A percentile compares a stretch with the other conserved stretches of the same genome.
These are phyloP conservation scores for Lobosporangium transversale DNA, from an alignment of 192 early-diverging fungal species.

Conservation along the genomic window DNA sequence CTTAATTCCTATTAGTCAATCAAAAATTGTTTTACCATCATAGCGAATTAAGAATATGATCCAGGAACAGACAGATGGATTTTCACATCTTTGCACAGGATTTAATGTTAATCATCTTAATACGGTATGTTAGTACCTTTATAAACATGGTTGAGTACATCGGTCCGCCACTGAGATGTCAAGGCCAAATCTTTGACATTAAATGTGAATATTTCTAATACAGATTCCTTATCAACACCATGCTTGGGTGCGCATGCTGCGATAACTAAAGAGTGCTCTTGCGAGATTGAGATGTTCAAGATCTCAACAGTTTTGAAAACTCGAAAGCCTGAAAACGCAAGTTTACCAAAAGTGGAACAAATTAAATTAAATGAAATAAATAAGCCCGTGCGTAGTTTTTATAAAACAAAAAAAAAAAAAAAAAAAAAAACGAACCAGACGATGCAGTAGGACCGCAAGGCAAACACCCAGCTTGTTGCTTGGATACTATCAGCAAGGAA, in stretches of 20 bases:
- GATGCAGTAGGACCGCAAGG: constrained; percentile 30
- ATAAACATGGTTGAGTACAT: constrained; percentile 47
- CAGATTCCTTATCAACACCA: constrained; percentile 34
- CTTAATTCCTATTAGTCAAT: constrained; percentile 29
- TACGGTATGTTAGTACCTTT: too few relatives aligned
- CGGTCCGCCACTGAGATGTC: constrained; percentile 28
- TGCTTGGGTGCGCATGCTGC: constrained; percentile 18
- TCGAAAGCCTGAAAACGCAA: background rate
- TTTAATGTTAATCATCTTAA: too few relatives aligned
- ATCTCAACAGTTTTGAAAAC: constrained; percentile 31
- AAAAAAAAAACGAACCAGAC: background rate
- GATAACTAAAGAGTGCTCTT: constrained; percentile 7
- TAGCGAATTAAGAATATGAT: background rate
- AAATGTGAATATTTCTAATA: constrained; percentile 23
- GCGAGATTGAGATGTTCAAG: constrained; percentile 28
- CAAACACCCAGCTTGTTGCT: constrained; percentile 25
- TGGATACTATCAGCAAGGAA: too few relatives aligned
- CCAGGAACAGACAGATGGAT: background rate
- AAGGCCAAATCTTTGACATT: constrained; percentile 28
- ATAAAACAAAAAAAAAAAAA: background rate
- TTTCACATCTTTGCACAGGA: too few relatives aligned
- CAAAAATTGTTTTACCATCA: too few relatives aligned
- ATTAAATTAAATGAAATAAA: background rate
- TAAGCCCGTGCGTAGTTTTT: too few relatives aligned
- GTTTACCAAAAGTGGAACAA: background rate